A percentile compares a stretch with the other conserved stretches of the same genome.
Evolutionary conservation across 768 basidiomycete genomes (phyloP).

Genomic region (Tylopilus intermedius): DNA sequence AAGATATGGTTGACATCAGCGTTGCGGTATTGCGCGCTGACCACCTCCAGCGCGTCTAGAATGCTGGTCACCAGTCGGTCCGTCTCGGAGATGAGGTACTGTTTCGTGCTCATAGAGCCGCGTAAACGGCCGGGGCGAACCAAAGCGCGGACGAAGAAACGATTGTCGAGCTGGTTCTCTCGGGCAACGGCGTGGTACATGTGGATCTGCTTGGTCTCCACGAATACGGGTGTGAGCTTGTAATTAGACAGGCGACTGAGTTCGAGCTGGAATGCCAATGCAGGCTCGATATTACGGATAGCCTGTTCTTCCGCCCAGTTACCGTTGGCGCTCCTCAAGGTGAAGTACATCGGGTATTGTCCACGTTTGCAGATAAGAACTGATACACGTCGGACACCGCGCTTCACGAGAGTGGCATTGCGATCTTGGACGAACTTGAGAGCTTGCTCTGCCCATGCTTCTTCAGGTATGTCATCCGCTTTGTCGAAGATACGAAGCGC

Average conservation of each 20-base stretch:
- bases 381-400: conserved; percentile 88
- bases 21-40: conserved; percentile 81
- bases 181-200: conserved; percentile 93
- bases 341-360: conserved; percentile 93
- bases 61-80: conserved; percentile 93
- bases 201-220: conserved; percentile 96
- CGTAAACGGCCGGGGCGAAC: conserved; percentile 92
- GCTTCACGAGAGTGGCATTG: conserved; percentile 53
- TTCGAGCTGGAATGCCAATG: conserved; percentile 95
- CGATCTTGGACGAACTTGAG: conserved; percentile 67
- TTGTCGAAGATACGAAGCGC: conserved; percentile 84
- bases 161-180: conserved; percentile 95
- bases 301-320: conserved; percentile 91
- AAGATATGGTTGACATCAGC: conserved; percentile 99
- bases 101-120: conserved; percentile 89
- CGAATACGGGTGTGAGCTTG: conserved; percentile 92
- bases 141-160: conserved; percentile 97
- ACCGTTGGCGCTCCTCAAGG: conserved; percentile 69
- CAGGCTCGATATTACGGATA: conserved; percentile 97
- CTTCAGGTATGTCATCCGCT: conserved; percentile 73
- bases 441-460: conserved; percentile 71
- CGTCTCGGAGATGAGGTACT: conserved; percentile 97
- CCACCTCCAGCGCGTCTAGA: conserved; percentile 92
- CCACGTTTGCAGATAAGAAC: conserved; percentile 87
- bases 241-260: conserved; percentile 95